Evolutionary conservation across 768 basidiomycete species (phyloP).

Genomic region (Brasilioporus rufonigricans): DNA sequence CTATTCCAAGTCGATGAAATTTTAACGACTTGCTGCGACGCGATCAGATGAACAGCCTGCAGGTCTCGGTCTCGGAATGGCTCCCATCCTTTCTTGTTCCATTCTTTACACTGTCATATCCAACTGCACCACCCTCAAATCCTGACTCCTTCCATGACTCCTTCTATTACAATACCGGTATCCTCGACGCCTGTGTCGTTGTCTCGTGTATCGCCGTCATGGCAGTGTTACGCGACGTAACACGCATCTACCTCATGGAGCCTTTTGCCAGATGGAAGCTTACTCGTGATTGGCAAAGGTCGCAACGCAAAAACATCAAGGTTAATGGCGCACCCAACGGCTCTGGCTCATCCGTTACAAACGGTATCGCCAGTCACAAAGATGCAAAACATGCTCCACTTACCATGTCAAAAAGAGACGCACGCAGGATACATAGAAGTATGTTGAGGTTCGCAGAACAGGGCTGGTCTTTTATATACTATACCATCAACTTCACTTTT

Average conservation of each 20-base stretch:
- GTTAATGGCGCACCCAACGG: constrained; percentile 27
- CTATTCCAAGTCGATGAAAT: constrained; percentile 30
- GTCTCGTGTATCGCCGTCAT: constrained; percentile 82
- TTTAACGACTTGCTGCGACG: constrained; percentile 32
- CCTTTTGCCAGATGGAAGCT: constrained; percentile 83
- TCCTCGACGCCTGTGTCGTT: constrained; percentile 74
- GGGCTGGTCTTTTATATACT: constrained; percentile 87
- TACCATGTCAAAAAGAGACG: constrained; percentile 43
- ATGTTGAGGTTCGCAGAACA: constrained; percentile 93
- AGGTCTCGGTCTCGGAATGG: constrained; percentile 36
- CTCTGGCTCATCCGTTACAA: constrained; percentile 15
- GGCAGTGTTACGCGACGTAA: constrained; percentile 79
- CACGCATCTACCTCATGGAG: constrained; percentile 71
- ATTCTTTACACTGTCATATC: constrained; percentile 76
- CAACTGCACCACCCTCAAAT: constrained; percentile 48
- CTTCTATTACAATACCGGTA: constrained; percentile 69
- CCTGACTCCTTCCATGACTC: constrained; percentile 75
- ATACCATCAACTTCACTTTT: constrained; percentile 67
- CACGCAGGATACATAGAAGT: constrained; percentile 62
- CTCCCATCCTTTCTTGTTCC: constrained; percentile 57
- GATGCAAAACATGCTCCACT: constrained; percentile 22
- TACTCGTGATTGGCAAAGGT: constrained; percentile 44
- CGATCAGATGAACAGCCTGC: constrained; percentile 37
- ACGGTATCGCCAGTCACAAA: constrained; percentile 30
- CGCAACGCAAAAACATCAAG: constrained; percentile 17